Evolutionary conservation across 495 filamentous ascomycete species (phyloP).

Genomic region (Podospora pseudopauciseta): DNA sequence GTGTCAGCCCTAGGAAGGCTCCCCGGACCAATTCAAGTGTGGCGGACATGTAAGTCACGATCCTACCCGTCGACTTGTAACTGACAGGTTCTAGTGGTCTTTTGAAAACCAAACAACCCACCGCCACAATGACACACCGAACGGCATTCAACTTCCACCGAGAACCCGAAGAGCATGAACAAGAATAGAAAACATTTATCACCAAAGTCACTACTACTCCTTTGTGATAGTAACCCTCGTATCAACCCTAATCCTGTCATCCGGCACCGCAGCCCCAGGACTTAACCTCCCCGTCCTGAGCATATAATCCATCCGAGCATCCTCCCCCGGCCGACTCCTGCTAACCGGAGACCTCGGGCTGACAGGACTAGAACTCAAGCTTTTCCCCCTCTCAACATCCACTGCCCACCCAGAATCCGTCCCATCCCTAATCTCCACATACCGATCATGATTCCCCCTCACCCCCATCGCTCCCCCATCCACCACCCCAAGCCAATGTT

Average conservation of each 20-base stretch:
- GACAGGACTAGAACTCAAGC: background rate
- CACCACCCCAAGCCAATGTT: slow-evolving; percentile 2
- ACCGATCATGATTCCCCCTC: slow-evolving; percentile 8
- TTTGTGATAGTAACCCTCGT: slow-evolving; percentile 10
- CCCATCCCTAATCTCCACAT: slow-evolving; percentile 27
- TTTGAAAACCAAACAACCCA: background rate
- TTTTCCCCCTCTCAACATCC: slow-evolving; percentile 20
- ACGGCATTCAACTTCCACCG: background rate
- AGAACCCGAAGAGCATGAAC: background rate
- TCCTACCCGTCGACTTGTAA: background rate
- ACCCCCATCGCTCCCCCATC: slow-evolving; percentile 9
- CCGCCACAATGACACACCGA: background rate
- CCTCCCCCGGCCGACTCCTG: background rate
- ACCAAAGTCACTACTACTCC: background rate
- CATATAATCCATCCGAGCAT: slow-evolving; percentile 10
- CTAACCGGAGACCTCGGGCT: background rate
- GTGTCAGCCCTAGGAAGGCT: background rate
- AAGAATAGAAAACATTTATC: background rate
- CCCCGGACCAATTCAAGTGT: background rate
- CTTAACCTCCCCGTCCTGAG: background rate
- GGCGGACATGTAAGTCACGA: background rate
- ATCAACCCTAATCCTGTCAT: slow-evolving; percentile 15
- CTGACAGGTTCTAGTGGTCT: too few species aligned
- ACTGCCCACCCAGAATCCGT: slow-evolving; percentile 9
- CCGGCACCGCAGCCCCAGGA: background rate